A percentile compares a stretch with the other conserved stretches of the same genome.
Conservation (phyloP, 306 rosid species). For the Rubus idaeus region DNA sequence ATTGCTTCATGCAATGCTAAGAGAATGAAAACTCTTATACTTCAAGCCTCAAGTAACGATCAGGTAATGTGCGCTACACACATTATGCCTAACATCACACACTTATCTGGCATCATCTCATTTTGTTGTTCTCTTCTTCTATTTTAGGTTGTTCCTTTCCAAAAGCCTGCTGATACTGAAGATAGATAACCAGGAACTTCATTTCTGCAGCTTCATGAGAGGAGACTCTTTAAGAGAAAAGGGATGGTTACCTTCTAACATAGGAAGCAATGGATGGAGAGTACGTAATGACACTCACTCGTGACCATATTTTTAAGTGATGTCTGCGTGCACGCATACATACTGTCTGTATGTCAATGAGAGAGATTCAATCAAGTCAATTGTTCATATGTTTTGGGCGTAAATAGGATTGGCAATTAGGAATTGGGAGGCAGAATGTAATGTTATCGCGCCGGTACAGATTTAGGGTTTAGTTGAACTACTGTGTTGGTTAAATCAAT, state of each 20-base stretch:
- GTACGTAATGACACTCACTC: not conserved
- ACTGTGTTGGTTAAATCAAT: not conserved
- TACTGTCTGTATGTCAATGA: not conserved
- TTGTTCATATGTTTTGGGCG: not conserved
- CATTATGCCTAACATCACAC: not conserved
- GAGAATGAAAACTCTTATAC: constrained; percentile 30
- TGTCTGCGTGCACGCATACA: not conserved
- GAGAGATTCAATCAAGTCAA: constrained; percentile 1
- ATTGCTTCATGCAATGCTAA: constrained; percentile 24
- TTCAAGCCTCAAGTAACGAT: constrained; percentile 33
- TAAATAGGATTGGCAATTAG: not conserved
- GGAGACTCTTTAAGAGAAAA: not conserved
- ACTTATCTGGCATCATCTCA: not conserved
- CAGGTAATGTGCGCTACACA: constrained; percentile 36
- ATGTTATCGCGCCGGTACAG: constrained; percentile 9
- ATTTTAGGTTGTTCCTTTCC: constrained; percentile 43
- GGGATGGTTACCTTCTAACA: not conserved
- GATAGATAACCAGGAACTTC: constrained; percentile 29
- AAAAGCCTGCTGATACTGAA: constrained; percentile 27
- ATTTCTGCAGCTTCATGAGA: constrained; percentile 28
- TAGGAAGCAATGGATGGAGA: constrained; percentile 5
- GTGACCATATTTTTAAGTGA: not conserved
- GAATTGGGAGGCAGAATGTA: not conserved
- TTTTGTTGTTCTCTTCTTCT: not conserved
- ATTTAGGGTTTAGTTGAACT: not conserved